These are phyloP conservation scores for Aureobasidium sp. DNA, from an alignment of 2,329 filamentous ascomycete genomes.

Conservation along the genomic window DNA sequence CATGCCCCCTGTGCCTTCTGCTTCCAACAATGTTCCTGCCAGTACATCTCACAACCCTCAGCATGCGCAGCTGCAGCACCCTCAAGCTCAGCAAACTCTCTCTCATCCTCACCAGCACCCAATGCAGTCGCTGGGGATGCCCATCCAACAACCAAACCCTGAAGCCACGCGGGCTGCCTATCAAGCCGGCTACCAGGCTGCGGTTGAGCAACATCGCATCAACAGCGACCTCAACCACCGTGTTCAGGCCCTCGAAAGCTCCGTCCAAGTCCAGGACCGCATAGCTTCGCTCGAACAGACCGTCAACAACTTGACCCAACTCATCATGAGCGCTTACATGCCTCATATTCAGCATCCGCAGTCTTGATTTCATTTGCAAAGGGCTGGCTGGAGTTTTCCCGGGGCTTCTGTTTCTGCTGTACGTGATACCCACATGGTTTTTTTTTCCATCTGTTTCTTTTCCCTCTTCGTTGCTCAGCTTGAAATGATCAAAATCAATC, in stretches of 20 bases:
- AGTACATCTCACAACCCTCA: background rate
- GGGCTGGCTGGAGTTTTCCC: background rate
- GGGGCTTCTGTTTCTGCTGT: background rate
- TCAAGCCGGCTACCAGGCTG: conserved; percentile 12
- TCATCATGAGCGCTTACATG: conserved; percentile 15
- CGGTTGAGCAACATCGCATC: conserved; percentile 12
- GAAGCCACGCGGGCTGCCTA: conserved; percentile 7
- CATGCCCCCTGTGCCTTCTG: background rate
- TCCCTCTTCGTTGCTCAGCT: background rate
- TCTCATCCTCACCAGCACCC: background rate
- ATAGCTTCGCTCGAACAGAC: conserved; percentile 11
- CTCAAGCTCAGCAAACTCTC: background rate
- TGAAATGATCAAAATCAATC: background rate
- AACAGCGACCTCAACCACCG: conserved; percentile 12
- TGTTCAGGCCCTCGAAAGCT: conserved; percentile 1
- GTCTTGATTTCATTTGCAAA: background rate
- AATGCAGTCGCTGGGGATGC: background rate
- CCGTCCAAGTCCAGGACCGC: conserved; percentile 5
- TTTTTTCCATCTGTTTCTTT: no score
- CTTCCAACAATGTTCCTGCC: background rate
- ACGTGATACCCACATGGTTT: background rate
- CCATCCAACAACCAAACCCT: background rate
- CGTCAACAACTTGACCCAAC: conserved; percentile 11
- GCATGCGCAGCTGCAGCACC: background rate
- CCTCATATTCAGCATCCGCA: conserved; percentile 12